Evolutionary conservation across 495 filamentous ascomycete genomes (phyloP).

Genomic region (Penicillium psychrofluorescens): DNA sequence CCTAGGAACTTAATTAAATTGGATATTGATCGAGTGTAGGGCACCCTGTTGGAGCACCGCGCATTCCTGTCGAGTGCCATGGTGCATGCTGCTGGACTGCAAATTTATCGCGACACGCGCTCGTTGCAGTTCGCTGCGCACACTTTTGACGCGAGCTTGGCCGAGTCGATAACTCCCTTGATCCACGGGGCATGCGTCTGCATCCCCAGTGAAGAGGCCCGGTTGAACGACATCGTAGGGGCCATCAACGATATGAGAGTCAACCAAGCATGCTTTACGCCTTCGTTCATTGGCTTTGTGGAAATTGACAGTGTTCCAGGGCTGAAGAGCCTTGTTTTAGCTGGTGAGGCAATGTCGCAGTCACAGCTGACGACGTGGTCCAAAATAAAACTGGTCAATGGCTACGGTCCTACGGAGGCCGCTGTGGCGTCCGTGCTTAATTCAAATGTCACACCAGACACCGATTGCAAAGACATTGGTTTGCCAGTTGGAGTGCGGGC

Average conservation of each 20-base stretch:
- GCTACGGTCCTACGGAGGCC: conserved; percentile 50
- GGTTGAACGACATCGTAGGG: conserved; percentile 39
- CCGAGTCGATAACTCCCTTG: conserved; percentile 34
- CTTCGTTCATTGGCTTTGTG: conserved; percentile 44
- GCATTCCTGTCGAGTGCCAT: conserved; percentile 35
- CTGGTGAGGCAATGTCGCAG: conserved; percentile 50
- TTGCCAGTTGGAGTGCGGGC: conserved; percentile 29
- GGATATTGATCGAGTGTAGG: conserved; percentile 15
- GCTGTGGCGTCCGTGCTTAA: conserved; percentile 34
- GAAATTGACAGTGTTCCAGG: conserved; percentile 37
- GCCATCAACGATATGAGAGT: conserved; percentile 40
- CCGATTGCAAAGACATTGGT: conserved; percentile 40
- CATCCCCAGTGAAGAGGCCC: conserved; percentile 43
- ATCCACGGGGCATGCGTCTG: conserved; percentile 40
- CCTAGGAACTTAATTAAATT: background rate
- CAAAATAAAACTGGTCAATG: conserved; percentile 47
- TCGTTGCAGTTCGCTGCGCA: conserved; percentile 47
- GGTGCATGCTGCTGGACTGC: conserved; percentile 35
- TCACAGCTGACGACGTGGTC: conserved; percentile 48
- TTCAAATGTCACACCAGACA: conserved; percentile 20
- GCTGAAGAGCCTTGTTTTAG: conserved; percentile 38
- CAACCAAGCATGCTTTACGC: conserved; percentile 41
- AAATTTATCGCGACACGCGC: conserved; percentile 21
- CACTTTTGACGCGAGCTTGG: conserved; percentile 44
- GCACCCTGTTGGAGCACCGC: conserved; percentile 41